Base-by-base conservation (phyloP, 139 green algal species). In the Chlorella sp. region DNA sequence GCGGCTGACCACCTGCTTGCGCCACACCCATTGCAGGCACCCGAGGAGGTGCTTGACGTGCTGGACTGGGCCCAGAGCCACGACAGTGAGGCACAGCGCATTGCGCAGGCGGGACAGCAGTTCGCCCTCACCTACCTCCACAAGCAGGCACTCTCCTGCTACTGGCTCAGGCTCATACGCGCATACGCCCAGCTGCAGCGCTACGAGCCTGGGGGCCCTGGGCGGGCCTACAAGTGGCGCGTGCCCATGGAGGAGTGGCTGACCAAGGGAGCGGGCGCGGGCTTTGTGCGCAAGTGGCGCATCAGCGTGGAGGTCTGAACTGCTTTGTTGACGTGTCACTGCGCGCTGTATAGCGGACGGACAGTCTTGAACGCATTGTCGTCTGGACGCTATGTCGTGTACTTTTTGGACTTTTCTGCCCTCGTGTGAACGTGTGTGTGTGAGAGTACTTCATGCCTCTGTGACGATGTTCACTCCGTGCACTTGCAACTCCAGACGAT, bases 11-110 rank as follows among this genome's bases (percentile, higher is more conserved):
- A n/a, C n/a, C 23, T 30, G n/a, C 24, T 30, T 35, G 29, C 29
- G 23, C 3, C 55, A 31, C 55, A 29, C 55, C 20, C 55, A 4
- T 63, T 5, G 29, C 51, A 66, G 42, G 66, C 63, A 24, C 77
- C 77, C 23, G 77, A 82, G 62, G 72, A 74, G 67, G 73, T 82
- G 0, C 60, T 78, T 27, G 61, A 55, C 1, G 77, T 72, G 2
- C 27, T 82, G 42, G 42, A 70, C 67, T 82, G 77, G 77, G 77
- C 77, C 3, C 65, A 49, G 2, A 35, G 26, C 3, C 50, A 82
- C 59, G 76, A 82, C 71, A 31, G 26, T 0, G 59, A 68, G 36
- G 76, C 76, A 3, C 51, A 50, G 2, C 2, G 1, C 3, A 77
- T 82, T 0, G 76, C 71, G 24, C 0, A 2, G 10, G 50, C 35